Conservation (phyloP, 805 yeast genomes). For the Pichia insulana region DNA sequence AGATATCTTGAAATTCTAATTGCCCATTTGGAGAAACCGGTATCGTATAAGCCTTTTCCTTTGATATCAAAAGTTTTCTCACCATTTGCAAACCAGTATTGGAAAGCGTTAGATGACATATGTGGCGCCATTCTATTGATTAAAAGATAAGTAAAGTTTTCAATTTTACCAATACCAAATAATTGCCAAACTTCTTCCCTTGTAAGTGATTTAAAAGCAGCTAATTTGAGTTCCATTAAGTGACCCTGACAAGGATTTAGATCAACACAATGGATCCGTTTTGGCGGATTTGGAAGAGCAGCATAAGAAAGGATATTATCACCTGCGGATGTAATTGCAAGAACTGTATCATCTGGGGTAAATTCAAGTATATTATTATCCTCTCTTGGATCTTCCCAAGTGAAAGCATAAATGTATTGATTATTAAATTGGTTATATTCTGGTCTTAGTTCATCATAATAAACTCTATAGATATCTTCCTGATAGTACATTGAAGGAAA, state of each 20-base stretch:
- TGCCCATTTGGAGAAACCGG: constrained; percentile 86
- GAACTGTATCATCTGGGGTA: constrained; percentile 56
- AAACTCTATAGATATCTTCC: constrained; percentile 68
- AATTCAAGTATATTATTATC: constrained; percentile 60
- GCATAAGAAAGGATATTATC: constrained; percentile 75
- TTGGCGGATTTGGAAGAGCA: constrained; percentile 61
- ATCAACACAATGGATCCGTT: constrained; percentile 76
- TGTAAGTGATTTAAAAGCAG: constrained; percentile 50
- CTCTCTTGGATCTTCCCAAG: constrained; percentile 88
- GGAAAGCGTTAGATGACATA: constrained; percentile 72
- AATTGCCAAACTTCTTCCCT: constrained; percentile 61
- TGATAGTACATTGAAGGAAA: constrained; percentile 78
- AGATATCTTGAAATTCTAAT: constrained; percentile 55
- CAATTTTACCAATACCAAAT: constrained; percentile 68
- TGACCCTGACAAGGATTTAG: constrained; percentile 79
- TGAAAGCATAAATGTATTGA: constrained; percentile 79
- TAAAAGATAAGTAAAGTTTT: constrained; percentile 42
- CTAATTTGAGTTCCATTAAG: constrained; percentile 68
- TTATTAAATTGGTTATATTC: constrained; percentile 63
- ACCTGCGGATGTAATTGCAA: constrained; percentile 83
- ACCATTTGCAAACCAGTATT: constrained; percentile 68
- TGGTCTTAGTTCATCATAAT: constrained; percentile 63
- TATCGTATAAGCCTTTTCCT: constrained; percentile 63
- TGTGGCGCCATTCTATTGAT: constrained; percentile 53
- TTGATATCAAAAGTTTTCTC: constrained; percentile 42